Evolutionary conservation across 495 filamentous ascomycete genomes (phyloP), one percentile per base, ranked within the genome.

Genomic region (Aspergillus heteromorphus): DNA sequence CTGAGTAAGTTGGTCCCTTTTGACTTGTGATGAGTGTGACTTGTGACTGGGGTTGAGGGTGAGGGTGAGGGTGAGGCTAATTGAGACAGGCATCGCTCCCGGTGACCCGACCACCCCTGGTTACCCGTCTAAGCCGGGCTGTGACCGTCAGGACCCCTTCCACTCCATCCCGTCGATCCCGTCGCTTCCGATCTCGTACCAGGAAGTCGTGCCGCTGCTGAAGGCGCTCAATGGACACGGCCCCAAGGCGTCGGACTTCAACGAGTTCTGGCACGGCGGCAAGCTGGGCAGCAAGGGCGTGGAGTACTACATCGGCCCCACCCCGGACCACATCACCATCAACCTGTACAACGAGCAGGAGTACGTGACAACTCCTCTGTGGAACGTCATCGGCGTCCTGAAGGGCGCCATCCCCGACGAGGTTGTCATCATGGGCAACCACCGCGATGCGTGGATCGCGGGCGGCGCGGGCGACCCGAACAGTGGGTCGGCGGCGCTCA

Each of bases 371-470:
- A 96, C 90, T 0, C 91, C 91, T 4, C 70, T 93, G 51, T 98
- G 95, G 95, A 89, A 98, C 59, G 90, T 93, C 11, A 95, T 98
- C 56, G 93, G 93, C 29, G 77, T 91, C 25, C 91, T 98, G 69
- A 96, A 96, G 53, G 93, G 93, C n/a, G 86, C 83, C 8, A 83
- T 96, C 49, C 75, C 83, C 0, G 85, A 91, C 51, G 92, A 97
- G 64, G 91, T 95, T 10, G 79, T 96, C 45, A 78, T 98, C 6
- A 71, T 97, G n/a, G 95, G 95, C 13, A 97, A 97, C 63, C 93
- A 98, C 65, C 86, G 92, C 13, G 93, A 98, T 73, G 89, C 91
- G 0, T 97, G 91, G 91, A 84, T 95, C 64, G 88, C 87, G 8
- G 90, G 91, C 47, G 92, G 93, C 40, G 88, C 91, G 10, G 83